These are phyloP conservation scores for Sisymbrium altissimum DNA, from an alignment of 345 rosid species.

Conservation along the genomic window DNA sequence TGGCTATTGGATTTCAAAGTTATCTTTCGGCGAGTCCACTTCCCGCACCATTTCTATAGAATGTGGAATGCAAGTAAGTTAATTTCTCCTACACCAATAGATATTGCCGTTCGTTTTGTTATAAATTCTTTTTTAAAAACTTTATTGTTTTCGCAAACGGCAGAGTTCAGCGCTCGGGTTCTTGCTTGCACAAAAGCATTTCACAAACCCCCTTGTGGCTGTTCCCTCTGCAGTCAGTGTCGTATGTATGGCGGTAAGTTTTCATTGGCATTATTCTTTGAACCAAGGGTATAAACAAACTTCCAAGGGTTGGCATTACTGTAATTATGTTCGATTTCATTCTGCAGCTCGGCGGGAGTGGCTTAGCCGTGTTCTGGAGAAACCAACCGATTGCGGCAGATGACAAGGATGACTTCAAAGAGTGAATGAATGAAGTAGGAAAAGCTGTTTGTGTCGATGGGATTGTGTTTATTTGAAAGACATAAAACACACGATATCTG, in stretches of 20 bases:
- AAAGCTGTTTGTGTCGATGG: not conserved
- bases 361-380: constrained; percentile 90
- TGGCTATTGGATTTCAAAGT: constrained; percentile 79
- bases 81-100: not conserved
- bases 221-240: constrained; percentile 99
- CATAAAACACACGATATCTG: not conserved
- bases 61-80: constrained; percentile 93
- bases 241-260: constrained; percentile 93
- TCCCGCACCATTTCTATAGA: constrained; percentile 97
- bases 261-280: not conserved
- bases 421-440: constrained; percentile 36
- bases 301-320: not conserved
- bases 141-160: not conserved
- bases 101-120: not conserved
- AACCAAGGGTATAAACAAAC: not conserved
- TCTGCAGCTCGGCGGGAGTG: constrained; percentile 94
- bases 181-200: constrained; percentile 92
- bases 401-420: constrained; percentile 93
- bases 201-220: constrained; percentile 87
- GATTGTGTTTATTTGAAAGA: constrained; percentile 3
- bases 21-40: constrained; percentile 93
- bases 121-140: not conserved
- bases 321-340: not conserved
- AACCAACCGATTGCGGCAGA: constrained; percentile 64
- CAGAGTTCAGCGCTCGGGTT: constrained; percentile 99